A percentile compares a stretch with the other conserved stretches of the same genome.
These are phyloP conservation scores for Teratosphaeria pseudoeucalypti DNA, from an alignment of 2,329 filamentous ascomycete genomes.

Conservation along the genomic window DNA sequence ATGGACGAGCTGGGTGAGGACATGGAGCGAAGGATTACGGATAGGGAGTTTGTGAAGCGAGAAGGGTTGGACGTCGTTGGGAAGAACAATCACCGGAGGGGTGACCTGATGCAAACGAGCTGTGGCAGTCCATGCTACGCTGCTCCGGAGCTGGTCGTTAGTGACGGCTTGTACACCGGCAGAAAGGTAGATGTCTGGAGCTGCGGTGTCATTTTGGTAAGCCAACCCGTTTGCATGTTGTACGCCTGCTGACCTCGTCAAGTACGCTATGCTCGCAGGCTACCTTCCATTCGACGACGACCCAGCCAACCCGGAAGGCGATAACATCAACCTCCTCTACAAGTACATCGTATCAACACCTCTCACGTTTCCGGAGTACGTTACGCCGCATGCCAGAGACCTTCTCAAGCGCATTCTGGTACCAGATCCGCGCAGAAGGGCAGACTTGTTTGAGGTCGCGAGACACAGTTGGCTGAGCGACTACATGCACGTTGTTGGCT, in stretches of 20 bases:
- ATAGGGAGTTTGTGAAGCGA: conserved; percentile 79
- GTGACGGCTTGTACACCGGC: conserved; percentile 92
- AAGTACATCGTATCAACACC: conserved; percentile 98
- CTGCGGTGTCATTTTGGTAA: conserved; percentile 92
- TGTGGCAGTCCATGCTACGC: conserved; percentile 98
- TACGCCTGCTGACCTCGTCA: conserved; percentile 10
- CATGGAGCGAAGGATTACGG: conserved; percentile 75
- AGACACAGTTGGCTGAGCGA: conserved; percentile 97
- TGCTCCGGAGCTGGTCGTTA: conserved; percentile 91
- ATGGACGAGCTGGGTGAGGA: conserved; percentile 80
- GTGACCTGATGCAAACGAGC: conserved; percentile 97
- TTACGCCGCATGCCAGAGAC: conserved; percentile 91
- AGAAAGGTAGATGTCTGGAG: conserved; percentile 99
- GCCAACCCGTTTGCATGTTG: conserved; percentile 26
- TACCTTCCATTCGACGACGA: conserved; percentile 98
- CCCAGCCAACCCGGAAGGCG: conserved; percentile 92
- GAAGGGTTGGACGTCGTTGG: conserved; percentile 74
- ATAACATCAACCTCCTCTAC: conserved; percentile 98
- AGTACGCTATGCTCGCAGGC: conserved; percentile 98
- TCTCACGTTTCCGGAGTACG: conserved; percentile 95
- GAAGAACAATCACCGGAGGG: conserved; percentile 55
- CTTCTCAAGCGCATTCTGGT: conserved; percentile 87
- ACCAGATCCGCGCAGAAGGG: conserved; percentile 85
- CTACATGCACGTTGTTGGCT: conserved; percentile 90
- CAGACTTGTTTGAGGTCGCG: conserved; percentile 93